These are phyloP conservation scores for Leptodontidium sp. DNA, from an alignment of 2,329 filamentous ascomycete genomes.

Conservation along the genomic window DNA sequence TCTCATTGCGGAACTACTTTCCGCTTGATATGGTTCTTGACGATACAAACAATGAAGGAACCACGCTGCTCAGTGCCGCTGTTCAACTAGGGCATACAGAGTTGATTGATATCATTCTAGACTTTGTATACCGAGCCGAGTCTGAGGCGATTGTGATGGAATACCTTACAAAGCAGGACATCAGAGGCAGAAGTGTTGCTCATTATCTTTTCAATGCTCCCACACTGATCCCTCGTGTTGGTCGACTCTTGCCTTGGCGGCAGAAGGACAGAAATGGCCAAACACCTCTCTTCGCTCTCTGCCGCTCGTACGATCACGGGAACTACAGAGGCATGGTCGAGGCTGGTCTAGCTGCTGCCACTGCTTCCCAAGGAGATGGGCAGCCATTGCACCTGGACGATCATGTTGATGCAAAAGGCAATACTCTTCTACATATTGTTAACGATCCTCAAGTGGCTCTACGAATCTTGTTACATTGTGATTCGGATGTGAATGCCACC, in stretches of 20 bases:
- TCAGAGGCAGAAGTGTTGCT: constrained; percentile 86
- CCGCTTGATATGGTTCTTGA: constrained; percentile 74
- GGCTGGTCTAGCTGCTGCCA: constrained; percentile 78
- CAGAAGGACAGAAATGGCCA: constrained; percentile 96
- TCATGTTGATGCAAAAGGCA: constrained; percentile 91
- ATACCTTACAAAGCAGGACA: constrained; percentile 82
- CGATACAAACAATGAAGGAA: constrained; percentile 89
- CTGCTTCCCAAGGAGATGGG: constrained; percentile 76
- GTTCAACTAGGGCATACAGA: constrained; percentile 83
- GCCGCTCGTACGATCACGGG: constrained; percentile 92
- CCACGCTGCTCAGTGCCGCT: constrained; percentile 87
- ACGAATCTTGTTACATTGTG: constrained; percentile 81
- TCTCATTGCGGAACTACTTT: constrained; percentile 81
- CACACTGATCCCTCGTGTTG: constrained; percentile 78
- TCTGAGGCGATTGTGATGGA: constrained; percentile 63
- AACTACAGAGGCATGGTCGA: constrained; percentile 90
- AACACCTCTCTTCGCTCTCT: constrained; percentile 95
- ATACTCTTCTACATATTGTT: constrained; percentile 94
- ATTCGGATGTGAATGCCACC: constrained; percentile 93
- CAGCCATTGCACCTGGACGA: constrained; percentile 88
- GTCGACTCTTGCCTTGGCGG: constrained; percentile 83
- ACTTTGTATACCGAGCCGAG: constrained; percentile 69
- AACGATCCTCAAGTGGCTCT: constrained; percentile 82
- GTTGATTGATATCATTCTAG: constrained; percentile 77
- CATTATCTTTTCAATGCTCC: constrained; percentile 97